Evolutionary conservation across 768 basidiomycete genomes (phyloP).

Genomic region (Suillus spraguei): DNA sequence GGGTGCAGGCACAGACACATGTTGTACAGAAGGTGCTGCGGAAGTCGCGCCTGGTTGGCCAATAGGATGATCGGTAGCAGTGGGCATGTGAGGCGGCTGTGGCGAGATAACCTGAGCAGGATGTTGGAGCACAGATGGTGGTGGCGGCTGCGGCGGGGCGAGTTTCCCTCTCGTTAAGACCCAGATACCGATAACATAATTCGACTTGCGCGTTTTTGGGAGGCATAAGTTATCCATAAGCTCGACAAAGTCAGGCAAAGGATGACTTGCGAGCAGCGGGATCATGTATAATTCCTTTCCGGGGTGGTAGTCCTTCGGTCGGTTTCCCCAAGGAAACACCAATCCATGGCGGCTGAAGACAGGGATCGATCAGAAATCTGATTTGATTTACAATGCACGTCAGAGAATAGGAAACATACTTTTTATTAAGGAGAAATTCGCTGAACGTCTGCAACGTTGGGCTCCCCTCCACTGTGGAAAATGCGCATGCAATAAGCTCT

Average conservation of each 20-base stretch:
- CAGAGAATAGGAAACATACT: conserved; percentile 46
- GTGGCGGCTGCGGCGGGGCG: conserved; percentile 38
- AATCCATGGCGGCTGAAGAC: conserved; percentile 76
- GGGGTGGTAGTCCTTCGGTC: conserved; percentile 70
- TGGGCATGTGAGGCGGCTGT: conserved; percentile 20
- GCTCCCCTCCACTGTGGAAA: conserved; percentile 55
- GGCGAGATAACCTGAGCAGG: conserved; percentile 17
- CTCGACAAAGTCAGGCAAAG: conserved; percentile 85
- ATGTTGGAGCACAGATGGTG: conserved; percentile 22
- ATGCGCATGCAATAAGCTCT: conserved; percentile 79
- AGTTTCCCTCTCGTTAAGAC: conserved; percentile 84
- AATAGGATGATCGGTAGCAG: conserved; percentile 9
- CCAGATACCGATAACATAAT: conserved; percentile 82
- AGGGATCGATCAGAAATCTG: conserved; percentile 15
- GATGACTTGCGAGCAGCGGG: conserved; percentile 64
- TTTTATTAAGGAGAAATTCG: conserved; percentile 71
- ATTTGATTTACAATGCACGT: conserved; percentile 9
- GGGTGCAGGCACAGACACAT: conserved; percentile 15
- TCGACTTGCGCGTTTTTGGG: conserved; percentile 60
- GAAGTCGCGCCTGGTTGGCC: conserved; percentile 18
- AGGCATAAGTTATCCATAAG: conserved; percentile 75
- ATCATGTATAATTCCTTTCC: conserved; percentile 89
- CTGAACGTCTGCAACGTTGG: conserved; percentile 59
- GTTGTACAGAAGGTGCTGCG: conserved; percentile 16
- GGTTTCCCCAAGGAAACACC: conserved; percentile 82